phyloP scores from a whole-genome alignment of 116 monocot genomes.

The Papilionanthe hybrid region DNA sequence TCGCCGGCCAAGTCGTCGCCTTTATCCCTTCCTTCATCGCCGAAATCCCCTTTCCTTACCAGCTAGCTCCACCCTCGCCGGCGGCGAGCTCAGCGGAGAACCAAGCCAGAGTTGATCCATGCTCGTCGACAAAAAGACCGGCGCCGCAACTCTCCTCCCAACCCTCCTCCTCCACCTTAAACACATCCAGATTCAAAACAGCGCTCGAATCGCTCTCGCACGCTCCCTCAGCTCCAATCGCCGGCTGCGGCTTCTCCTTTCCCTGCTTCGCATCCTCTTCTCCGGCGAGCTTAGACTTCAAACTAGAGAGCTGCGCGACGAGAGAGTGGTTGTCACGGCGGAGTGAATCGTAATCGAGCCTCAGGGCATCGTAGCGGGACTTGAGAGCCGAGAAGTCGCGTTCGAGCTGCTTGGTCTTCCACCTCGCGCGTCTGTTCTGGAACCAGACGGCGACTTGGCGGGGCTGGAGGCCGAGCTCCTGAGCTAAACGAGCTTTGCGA shows the following conservation, averaged over 20 bases:
- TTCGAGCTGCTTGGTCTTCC: constrained; percentile 21
- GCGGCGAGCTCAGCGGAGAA: constrained; percentile 23
- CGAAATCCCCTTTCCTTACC: not conserved
- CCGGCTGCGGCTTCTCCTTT: constrained; percentile 5
- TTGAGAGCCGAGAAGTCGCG: constrained; percentile 26
- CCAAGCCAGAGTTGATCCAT: constrained; percentile 37
- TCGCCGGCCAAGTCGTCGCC: no score
- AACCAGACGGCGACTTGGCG: constrained; percentile 18
- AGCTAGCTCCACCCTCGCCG: not conserved
- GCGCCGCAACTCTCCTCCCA: constrained; percentile 38
- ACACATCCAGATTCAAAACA: constrained; percentile 19
- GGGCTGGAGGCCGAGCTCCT: constrained; percentile 33
- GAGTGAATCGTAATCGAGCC: constrained; percentile 25
- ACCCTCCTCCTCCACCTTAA: constrained; percentile 33
- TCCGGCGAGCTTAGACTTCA: not conserved
- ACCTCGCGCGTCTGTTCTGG: constrained; percentile 10
- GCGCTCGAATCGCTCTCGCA: constrained; percentile 46
- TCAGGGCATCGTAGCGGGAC: constrained; percentile 19
- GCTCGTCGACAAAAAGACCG: constrained; percentile 56
- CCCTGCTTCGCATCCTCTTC: not conserved
- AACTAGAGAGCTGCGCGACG: constrained; percentile 17
- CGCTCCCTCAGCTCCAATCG: constrained; percentile 18
- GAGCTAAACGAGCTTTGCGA: constrained; percentile 27
- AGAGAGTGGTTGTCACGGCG: constrained; percentile 30
- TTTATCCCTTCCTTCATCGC: no score